These are phyloP conservation scores for Amanita thiersii DNA, from an alignment of 768 basidiomycete species.

Conservation along the genomic window DNA sequence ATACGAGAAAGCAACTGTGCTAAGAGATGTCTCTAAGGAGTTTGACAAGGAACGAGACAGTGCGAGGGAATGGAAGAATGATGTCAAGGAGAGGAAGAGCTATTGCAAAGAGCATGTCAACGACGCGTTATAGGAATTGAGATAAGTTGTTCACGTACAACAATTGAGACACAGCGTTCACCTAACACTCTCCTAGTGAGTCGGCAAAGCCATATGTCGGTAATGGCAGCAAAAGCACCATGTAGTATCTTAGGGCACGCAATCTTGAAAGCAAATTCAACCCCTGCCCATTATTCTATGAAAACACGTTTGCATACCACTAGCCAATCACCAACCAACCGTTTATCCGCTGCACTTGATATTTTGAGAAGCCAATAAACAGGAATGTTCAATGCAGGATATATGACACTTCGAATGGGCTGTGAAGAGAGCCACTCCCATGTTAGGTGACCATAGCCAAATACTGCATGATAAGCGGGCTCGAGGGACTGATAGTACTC, in stretches of 20 bases:
- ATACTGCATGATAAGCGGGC: slow-evolving; percentile 81
- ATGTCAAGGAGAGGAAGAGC: slow-evolving; percentile 76
- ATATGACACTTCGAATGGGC: slow-evolving; percentile 75
- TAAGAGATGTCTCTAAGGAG: slow-evolving; percentile 84
- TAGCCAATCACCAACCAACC: slow-evolving; percentile 30
- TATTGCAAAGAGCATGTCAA: slow-evolving; percentile 20
- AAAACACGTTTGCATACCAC: slow-evolving; percentile 47
- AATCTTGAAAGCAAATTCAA: slow-evolving; percentile 36
- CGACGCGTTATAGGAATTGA: not conserved
- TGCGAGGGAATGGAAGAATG: slow-evolving; percentile 80
- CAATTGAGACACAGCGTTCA: slow-evolving; percentile 43
- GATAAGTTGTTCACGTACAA: slow-evolving; percentile 60
- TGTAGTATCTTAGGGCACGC: slow-evolving; percentile 69
- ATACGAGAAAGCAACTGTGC: slow-evolving; percentile 63
- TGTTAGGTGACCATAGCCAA: slow-evolving; percentile 85
- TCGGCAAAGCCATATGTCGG: slow-evolving; percentile 67
- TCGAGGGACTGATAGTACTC: slow-evolving; percentile 96
- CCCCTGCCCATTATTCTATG: not conserved
- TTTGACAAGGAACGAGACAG: slow-evolving; percentile 88
- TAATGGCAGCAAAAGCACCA: slow-evolving; percentile 67
- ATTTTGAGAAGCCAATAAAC: slow-evolving; percentile 64
- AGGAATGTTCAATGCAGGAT: slow-evolving; percentile 76
- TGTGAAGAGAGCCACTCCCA: slow-evolving; percentile 85
- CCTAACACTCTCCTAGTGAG: slow-evolving; percentile 55
- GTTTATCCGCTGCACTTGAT: slow-evolving; percentile 38